Conservation (phyloP, 2,329 filamentous ascomycete species). For the Aspergillus jensenii region DNA sequence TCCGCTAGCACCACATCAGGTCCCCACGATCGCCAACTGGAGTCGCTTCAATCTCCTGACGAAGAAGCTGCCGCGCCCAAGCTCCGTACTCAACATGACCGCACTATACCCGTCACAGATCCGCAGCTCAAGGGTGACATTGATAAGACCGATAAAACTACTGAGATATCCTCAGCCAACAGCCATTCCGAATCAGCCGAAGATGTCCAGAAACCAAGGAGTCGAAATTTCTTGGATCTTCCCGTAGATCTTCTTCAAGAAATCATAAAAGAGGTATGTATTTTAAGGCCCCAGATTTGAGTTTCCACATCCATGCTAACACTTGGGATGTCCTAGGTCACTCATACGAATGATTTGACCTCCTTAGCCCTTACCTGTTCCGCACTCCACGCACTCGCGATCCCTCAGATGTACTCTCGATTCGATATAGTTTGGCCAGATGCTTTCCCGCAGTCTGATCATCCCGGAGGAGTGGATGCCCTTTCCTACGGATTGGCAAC, state of each 20-base stretch:
- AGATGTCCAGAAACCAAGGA: conserved; percentile 34
- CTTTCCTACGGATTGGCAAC: conserved; percentile 80
- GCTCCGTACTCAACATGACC: neutral
- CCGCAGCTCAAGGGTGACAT: neutral
- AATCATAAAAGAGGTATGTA: conserved; percentile 70
- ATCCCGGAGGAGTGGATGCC: conserved; percentile 73
- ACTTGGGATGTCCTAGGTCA: conserved; percentile 54
- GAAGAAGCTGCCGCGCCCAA: conserved; percentile 2
- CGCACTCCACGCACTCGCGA: conserved; percentile 70
- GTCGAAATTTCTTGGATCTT: conserved; percentile 69
- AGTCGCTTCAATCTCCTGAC: conserved; percentile 9
- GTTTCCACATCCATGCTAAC: neutral
- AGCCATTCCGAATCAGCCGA: neutral
- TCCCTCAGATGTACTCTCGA: conserved; percentile 77
- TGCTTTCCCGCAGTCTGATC: conserved; percentile 61
- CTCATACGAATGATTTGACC: conserved; percentile 78
- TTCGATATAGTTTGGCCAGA: conserved; percentile 91
- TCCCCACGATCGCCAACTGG: conserved; percentile 16
- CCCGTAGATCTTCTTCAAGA: conserved; percentile 76
- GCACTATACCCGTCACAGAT: neutral
- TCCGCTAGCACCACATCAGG: conserved; percentile 27
- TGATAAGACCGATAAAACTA: neutral
- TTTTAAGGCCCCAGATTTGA: neutral
- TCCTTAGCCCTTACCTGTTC: conserved; percentile 76
- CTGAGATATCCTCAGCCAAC: neutral